Percentiles rank a stretch among this genome's conserved stretches.
Evolutionary conservation across 176 grass and related monocot genomes (phyloP).

Genomic region (Oryza punctata): DNA sequence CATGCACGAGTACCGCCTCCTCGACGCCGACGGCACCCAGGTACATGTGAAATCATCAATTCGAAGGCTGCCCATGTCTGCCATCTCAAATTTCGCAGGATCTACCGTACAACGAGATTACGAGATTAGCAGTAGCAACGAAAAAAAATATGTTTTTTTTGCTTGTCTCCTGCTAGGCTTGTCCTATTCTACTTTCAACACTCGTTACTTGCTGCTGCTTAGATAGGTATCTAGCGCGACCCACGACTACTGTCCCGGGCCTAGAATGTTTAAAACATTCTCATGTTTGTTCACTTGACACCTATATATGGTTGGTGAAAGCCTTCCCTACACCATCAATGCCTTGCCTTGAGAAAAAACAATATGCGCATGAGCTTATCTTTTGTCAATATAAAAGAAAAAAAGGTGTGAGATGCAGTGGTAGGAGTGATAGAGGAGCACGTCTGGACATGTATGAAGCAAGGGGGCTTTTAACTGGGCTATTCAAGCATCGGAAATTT

Average conservation of each 20-base stretch:
- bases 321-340: not conserved
- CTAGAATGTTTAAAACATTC: no score
- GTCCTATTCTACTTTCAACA: no score
- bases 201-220: no score
- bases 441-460: not conserved
- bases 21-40: constrained; percentile 45
- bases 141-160: not conserved
- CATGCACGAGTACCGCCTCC: constrained; percentile 93
- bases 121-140: no score
- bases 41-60: not conserved
- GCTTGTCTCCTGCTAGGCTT: not conserved
- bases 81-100: no score
- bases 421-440: not conserved
- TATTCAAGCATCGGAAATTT: not conserved
- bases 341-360: not conserved
- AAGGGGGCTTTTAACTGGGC: not conserved
- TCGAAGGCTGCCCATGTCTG: no score
- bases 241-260: no score
- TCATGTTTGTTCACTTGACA: no score
- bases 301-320: not conserved
- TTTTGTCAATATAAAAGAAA: not conserved
- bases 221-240: no score
- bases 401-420: not conserved
- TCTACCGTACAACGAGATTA: no score
- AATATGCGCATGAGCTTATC: not conserved